phyloP scores from a whole-genome alignment of 2,329 filamentous ascomycete species.

The Helicocarpus griseus region DNA sequence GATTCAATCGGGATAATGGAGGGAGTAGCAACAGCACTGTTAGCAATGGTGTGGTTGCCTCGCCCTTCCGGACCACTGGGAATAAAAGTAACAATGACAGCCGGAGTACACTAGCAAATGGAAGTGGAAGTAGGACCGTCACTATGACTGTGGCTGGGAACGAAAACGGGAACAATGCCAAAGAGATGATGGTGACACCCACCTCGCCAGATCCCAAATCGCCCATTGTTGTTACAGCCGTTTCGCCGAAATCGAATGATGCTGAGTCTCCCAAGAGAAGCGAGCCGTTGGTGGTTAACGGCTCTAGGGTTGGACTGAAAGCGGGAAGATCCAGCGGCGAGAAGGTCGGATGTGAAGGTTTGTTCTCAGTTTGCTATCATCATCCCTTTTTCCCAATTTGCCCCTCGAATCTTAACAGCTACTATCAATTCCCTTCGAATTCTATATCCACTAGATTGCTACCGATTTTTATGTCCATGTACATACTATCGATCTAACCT shows the following conservation, averaged over 20 bases:
- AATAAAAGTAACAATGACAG: background rate
- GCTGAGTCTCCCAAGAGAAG: conserved; percentile 12
- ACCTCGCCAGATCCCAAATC: conserved; percentile 12
- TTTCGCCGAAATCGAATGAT: conserved; percentile 9
- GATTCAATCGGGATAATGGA: conserved; percentile 20
- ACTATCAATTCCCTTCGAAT: background rate
- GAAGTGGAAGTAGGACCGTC: background rate
- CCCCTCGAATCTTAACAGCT: background rate
- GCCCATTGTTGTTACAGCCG: background rate
- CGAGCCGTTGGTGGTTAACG: conserved; percentile 26
- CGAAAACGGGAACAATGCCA: conserved; percentile 3
- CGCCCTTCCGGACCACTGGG: background rate
- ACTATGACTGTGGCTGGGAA: background rate
- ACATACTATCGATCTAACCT: background rate
- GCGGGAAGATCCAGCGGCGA: conserved; percentile 6
- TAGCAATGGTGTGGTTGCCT: background rate
- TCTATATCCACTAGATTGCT: background rate
- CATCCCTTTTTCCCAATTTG: too few species aligned
- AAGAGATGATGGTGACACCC: conserved; percentile 10
- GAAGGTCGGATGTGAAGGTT: conserved; percentile 7
- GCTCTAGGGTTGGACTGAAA: conserved; percentile 19
- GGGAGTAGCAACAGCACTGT: conserved; percentile 5
- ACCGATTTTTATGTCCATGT: background rate
- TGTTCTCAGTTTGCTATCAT: background rate
- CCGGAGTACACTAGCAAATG: too few species aligned